Evolutionary conservation across 2,329 filamentous ascomycete species (phyloP), one percentile per base, ranked within the genome.

Genomic region (Aureobasidium pullulans): DNA sequence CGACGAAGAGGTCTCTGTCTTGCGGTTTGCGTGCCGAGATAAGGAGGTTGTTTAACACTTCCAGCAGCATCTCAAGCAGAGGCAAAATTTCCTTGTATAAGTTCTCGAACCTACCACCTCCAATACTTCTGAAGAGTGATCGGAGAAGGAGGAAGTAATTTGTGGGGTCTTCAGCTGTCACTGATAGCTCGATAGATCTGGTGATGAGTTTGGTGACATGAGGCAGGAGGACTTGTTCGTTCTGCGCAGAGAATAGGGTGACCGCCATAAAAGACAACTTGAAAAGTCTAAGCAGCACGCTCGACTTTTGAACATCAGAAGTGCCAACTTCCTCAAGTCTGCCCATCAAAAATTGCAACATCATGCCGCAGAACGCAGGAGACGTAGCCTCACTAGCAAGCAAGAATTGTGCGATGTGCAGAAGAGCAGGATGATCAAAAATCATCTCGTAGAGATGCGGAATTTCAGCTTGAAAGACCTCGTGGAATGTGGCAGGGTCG

Each of bases 231-330:
- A 99, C 91, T 70, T 94, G 89, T 74, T 99, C 94, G 67, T 99
- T 99, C 69, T 96, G 92, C 8, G 84, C 81, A 0, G 91, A 91
- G 72, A 99, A 99, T 1, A 99, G 79, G 0, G 94, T 99, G 40
- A 99, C 94, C 0, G 95, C 95, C 94, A 99, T 99, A 73, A 99
- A 99, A 0, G 93, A 96, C 53, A 99, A 76, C 75, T 99, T 99
- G 77, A 97, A 99, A 54, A 99, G 84, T 59, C 95, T 84, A 53
- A 99, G 77, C 36, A 99, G 77, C 49, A 99, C 96, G 6, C 91
- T 93, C 0, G 94, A 93, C 73, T 93, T 96, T 70, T 90, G 91
- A 57, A 94, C 86, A 72, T 99, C 91, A 7, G 88, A 86, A 0
- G 90, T 94, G 23, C 94, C 94, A 44, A 99, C 91, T 70, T 99